Conservation (phyloP, 2,329 filamentous ascomycete genomes). For the Nannizziopsis arthrosporioides region DNA sequence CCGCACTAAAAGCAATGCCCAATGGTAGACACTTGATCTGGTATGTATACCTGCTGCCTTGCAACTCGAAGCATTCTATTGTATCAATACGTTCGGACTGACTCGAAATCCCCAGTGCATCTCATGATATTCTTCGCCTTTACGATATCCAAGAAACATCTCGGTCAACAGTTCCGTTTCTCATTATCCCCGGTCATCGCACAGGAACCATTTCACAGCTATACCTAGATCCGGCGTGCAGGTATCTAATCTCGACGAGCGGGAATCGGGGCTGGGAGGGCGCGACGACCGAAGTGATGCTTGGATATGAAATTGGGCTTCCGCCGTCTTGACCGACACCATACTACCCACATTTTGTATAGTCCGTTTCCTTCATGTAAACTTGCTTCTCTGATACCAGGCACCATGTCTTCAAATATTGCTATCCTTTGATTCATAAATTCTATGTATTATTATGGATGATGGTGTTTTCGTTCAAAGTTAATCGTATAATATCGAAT, state of each 20-base stretch:
- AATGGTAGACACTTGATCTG: conserved; percentile 89
- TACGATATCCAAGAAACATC: conserved; percentile 68
- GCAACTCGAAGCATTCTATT: neutral
- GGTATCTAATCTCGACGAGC: conserved; percentile 82
- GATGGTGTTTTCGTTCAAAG: no score
- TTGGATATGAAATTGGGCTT: conserved; percentile 80
- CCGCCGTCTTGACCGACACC: conserved; percentile 12
- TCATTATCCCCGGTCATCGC: conserved; percentile 86
- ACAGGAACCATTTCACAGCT: conserved; percentile 80
- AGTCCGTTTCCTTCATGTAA: no score
- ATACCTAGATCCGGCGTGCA: conserved; percentile 75
- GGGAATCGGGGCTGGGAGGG: conserved; percentile 96
- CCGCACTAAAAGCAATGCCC: conserved; percentile 76
- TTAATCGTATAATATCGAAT: no score
- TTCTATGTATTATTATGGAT: no score
- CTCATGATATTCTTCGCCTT: conserved; percentile 81
- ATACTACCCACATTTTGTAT: no score
- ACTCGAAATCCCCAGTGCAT: conserved; percentile 53
- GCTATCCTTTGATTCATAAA: no score
- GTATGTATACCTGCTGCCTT: conserved; percentile 33
- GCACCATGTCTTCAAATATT: no score
- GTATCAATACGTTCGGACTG: neutral
- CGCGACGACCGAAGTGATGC: conserved; percentile 71
- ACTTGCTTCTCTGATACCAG: no score
- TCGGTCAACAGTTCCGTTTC: conserved; percentile 74